Evolutionary conservation across 139 green algal genomes (phyloP).

Genomic region (Coelastrella sp.): DNA sequence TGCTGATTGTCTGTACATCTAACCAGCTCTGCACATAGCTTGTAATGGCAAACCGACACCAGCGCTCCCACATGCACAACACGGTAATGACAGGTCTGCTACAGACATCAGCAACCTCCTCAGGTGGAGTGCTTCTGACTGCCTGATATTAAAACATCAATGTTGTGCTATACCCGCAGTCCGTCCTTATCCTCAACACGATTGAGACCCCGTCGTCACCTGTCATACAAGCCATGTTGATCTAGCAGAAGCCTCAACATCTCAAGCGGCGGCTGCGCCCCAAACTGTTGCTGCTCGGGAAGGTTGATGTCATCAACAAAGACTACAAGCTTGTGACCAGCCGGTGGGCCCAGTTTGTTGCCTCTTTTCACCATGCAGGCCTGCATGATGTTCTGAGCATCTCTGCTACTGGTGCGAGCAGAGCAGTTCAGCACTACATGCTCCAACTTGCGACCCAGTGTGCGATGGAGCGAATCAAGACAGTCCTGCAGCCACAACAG

Average conservation of each 20-base stretch:
- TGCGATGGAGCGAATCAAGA: not conserved
- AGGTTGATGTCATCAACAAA: conserved; percentile 94
- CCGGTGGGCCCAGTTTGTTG: conserved; percentile 63
- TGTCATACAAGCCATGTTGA: conserved; percentile 34
- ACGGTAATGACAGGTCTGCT: too few relatives aligned
- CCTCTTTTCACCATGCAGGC: conserved; percentile 22
- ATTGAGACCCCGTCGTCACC: too few relatives aligned
- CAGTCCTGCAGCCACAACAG: conserved; percentile 29
- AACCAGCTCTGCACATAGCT: too few relatives aligned
- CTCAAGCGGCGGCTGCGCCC: conserved; percentile 77
- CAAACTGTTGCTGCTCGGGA: conserved; percentile 78
- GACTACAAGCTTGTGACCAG: conserved; percentile 77
- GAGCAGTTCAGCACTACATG: conserved; percentile 69
- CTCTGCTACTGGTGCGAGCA: conserved; percentile 71
- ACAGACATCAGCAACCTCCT: too few relatives aligned
- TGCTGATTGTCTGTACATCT: too few relatives aligned
- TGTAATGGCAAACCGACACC: too few relatives aligned
- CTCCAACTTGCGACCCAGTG: not conserved
- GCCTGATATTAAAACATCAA: too few relatives aligned
- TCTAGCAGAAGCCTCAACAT: conserved; percentile 76
- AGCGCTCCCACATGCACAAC: too few relatives aligned
- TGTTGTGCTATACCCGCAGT: too few relatives aligned
- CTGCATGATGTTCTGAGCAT: conserved; percentile 43
- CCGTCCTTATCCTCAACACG: too few relatives aligned
- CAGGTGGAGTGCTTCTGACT: too few relatives aligned